These are phyloP conservation scores for Rhizomucor pusillus DNA, from an alignment of 371 early-diverging fungal genomes.

Conservation along the genomic window DNA sequence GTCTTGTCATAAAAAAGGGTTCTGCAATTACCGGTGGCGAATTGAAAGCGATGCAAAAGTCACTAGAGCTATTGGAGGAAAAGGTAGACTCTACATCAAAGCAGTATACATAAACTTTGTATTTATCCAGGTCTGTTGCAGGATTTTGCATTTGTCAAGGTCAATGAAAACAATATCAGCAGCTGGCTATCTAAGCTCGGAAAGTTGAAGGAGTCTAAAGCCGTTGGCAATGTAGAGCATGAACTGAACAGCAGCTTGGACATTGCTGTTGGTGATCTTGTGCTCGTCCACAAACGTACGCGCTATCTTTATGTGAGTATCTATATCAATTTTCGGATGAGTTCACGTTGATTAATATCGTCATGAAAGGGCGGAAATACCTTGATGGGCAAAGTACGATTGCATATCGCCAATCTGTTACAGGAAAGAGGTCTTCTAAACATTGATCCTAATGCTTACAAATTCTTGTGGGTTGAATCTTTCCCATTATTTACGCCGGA, in stretches of 20 bases:
- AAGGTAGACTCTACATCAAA: slow-evolving; percentile 14
- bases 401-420: slow-evolving; percentile 56
- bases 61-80: slow-evolving; percentile 24
- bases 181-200: slow-evolving; percentile 55
- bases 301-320: slow-evolving; percentile 50
- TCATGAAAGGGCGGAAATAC: slow-evolving; percentile 72
- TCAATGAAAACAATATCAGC: slow-evolving; percentile 52
- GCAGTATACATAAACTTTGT: neutral
- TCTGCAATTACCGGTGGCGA: slow-evolving; percentile 34
- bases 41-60: slow-evolving; percentile 32
- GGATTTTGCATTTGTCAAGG: slow-evolving; percentile 51
- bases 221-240: slow-evolving; percentile 11
- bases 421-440: slow-evolving; percentile 54
- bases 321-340: neutral
- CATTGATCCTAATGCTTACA: slow-evolving; percentile 47
- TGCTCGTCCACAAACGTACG: slow-evolving; percentile 60
- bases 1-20: slow-evolving; percentile 45
- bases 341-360: neutral
- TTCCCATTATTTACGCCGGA: slow-evolving; percentile 87
- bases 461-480: slow-evolving; percentile 87
- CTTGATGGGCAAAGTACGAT: slow-evolving; percentile 69
- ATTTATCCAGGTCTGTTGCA: neutral
- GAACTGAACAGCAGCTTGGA: slow-evolving; percentile 30
- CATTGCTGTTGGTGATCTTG: slow-evolving; percentile 56
- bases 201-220: slow-evolving; percentile 28